Evolutionary conservation across 2,329 filamentous ascomycete genomes (phyloP).

Genomic region (Calonectria ilicicola): DNA sequence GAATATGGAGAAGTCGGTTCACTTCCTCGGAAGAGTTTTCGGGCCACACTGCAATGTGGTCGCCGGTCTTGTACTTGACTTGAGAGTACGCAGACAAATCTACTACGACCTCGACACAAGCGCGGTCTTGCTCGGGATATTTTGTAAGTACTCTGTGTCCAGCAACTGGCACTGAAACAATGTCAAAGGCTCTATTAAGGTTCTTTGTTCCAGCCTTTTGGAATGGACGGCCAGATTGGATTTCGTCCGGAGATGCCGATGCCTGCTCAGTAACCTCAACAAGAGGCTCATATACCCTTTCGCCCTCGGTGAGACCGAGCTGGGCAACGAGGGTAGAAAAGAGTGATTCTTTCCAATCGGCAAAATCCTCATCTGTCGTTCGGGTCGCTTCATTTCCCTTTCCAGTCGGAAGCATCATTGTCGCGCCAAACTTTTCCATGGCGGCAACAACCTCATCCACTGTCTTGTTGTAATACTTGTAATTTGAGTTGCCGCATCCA

Average conservation of each 20-base stretch:
- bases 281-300: constrained; percentile 12
- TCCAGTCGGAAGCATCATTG: background rate
- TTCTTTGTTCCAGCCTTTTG: background rate
- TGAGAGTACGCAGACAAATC: constrained; percentile 13
- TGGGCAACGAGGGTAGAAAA: constrained; percentile 9
- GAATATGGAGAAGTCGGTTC: background rate
- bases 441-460: background rate
- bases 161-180: constrained; percentile 13
- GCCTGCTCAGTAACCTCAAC: constrained; percentile 11
- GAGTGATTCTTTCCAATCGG: constrained; percentile 20
- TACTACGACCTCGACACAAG: constrained; percentile 22
- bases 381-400: constrained; percentile 22
- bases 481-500: constrained; percentile 25
- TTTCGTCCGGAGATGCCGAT: background rate
- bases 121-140: constrained; percentile 4
- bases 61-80: constrained; percentile 24
- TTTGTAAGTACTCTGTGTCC: background rate
- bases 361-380: constrained; percentile 21
- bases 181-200: background rate
- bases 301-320: constrained; percentile 13
- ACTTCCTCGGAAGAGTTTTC: constrained; percentile 16
- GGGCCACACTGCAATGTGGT: constrained; percentile 25
- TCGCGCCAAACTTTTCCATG: constrained; percentile 12
- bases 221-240: constrained; percentile 6
- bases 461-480: constrained; percentile 21